Conservation (phyloP, 179 eudicot genomes). For the Spergularia azorica region DNA sequence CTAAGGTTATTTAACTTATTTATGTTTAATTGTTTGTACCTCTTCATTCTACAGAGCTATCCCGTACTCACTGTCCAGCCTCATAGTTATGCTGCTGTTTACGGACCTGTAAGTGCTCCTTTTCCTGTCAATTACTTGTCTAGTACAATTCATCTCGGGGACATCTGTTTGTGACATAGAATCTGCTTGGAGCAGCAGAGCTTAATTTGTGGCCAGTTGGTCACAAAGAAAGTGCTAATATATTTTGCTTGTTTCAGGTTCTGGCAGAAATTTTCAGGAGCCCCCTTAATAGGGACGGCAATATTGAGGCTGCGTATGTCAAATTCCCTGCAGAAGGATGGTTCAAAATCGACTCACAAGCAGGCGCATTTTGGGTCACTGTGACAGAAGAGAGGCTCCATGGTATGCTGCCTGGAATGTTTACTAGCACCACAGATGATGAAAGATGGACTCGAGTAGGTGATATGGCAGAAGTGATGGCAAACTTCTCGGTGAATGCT, state of each 20-base stretch:
- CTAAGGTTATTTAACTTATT: not conserved
- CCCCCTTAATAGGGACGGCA: not conserved
- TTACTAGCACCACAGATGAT: not conserved
- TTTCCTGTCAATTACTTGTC: not conserved
- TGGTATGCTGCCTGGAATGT: slow-evolving; percentile 1
- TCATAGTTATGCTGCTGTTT: slow-evolving; percentile 7
- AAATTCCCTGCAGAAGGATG: slow-evolving; percentile 9
- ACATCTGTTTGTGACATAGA: not conserved
- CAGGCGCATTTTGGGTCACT: slow-evolving; percentile 2
- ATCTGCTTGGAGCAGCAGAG: no score
- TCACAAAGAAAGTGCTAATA: not conserved
- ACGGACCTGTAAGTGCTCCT: slow-evolving; percentile 6
- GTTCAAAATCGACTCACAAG: not conserved
- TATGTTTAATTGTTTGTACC: slow-evolving; percentile 1
- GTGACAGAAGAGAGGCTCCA: slow-evolving; percentile 3
- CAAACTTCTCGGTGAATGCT: not conserved
- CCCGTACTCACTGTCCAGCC: not conserved
- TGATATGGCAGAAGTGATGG: not conserved
- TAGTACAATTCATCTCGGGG: not conserved
- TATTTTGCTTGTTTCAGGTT: not conserved
- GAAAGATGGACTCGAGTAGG: slow-evolving; percentile 2
- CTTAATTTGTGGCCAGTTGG: not conserved
- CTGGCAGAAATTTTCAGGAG: not conserved
- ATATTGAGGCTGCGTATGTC: not conserved
- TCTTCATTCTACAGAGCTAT: not conserved